Percentiles rank a stretch among this genome's conserved stretches.
These are phyloP conservation scores for Filosporella fistucella DNA, from an alignment of 495 filamentous ascomycete genomes.

Conservation along the genomic window DNA sequence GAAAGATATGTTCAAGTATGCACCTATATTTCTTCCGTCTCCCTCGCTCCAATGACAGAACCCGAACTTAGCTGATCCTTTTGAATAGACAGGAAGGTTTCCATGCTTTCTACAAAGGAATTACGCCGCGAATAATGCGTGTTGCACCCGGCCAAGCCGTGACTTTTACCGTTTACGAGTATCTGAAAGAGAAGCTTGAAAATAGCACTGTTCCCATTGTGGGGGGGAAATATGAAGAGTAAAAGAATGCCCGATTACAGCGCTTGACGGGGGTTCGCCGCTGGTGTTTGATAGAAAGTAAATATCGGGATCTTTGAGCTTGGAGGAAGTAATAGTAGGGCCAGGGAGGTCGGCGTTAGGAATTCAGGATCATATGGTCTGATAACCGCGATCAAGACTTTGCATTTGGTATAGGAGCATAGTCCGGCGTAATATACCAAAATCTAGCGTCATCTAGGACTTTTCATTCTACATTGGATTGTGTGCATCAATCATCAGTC, in stretches of 20 bases:
- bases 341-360: no score
- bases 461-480: no score
- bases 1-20: constrained; percentile 85
- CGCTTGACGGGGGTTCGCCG: no score
- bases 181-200: constrained; percentile 77
- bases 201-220: constrained; percentile 59
- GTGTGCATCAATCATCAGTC: not conserved
- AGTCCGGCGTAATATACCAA: no score
- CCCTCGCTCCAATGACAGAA: not conserved
- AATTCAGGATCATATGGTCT: no score
- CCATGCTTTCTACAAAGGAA: constrained; percentile 97
- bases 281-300: no score
- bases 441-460: no score
- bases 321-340: no score
- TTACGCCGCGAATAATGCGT: constrained; percentile 95
- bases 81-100: constrained; percentile 70
- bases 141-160: constrained; percentile 97
- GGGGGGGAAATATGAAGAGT: constrained; percentile 74
- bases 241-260: constrained; percentile 21
- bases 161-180: constrained; percentile 97
- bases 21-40: constrained; percentile 4
- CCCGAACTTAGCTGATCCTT: not conserved
- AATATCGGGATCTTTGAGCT: no score
- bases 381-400: no score
- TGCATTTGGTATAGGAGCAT: constrained; percentile 6